Percentiles rank a stretch among this genome's conserved stretches.
phyloP scores from a whole-genome alignment of 1,284 basidiomycete genomes.

The Tylopilus orsonianus region DNA sequence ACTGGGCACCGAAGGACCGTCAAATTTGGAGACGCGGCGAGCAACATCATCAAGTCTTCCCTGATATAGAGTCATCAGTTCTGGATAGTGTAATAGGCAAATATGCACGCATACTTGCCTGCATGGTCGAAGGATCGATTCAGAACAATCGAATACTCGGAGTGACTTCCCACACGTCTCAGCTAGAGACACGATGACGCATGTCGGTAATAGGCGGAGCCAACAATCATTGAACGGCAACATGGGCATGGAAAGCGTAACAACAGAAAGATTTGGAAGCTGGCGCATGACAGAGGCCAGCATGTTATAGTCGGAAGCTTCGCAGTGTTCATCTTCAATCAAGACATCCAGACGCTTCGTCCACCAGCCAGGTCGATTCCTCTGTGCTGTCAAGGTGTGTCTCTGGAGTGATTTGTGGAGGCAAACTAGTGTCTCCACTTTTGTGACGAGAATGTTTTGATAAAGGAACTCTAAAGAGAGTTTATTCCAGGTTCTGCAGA shows the following conservation, averaged over 20 bases:
- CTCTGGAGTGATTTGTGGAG: constrained; percentile 18
- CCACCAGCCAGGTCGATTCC: constrained; percentile 28
- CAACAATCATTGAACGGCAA: constrained; percentile 28
- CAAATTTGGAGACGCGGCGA: constrained; percentile 28
- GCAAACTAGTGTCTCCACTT: constrained; percentile 16
- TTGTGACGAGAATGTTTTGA: constrained; percentile 26
- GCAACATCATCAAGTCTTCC: constrained; percentile 32
- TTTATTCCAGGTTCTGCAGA: constrained; percentile 28
- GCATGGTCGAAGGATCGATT: constrained; percentile 33
- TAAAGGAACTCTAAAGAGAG: constrained; percentile 28
- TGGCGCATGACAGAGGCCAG: constrained; percentile 28
- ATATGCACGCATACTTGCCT: constrained; percentile 22
- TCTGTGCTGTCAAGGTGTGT: constrained; percentile 2
- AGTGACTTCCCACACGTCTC: constrained; percentile 32
- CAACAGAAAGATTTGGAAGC: constrained; percentile 26
- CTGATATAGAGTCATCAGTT: constrained; percentile 16
- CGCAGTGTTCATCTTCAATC: constrained; percentile 30
- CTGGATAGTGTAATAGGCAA: not conserved
- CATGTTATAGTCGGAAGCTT: constrained; percentile 24
- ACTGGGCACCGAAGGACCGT: constrained; percentile 31
- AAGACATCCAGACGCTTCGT: constrained; percentile 30
- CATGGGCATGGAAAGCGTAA: constrained; percentile 32
- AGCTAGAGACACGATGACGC: constrained; percentile 24
- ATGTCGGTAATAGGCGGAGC: constrained; percentile 29
- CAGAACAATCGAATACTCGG: constrained; percentile 32